Evolutionary conservation across 78 protist genomes (phyloP).

Genomic region (Planoprotostelium fungivorum): DNA sequence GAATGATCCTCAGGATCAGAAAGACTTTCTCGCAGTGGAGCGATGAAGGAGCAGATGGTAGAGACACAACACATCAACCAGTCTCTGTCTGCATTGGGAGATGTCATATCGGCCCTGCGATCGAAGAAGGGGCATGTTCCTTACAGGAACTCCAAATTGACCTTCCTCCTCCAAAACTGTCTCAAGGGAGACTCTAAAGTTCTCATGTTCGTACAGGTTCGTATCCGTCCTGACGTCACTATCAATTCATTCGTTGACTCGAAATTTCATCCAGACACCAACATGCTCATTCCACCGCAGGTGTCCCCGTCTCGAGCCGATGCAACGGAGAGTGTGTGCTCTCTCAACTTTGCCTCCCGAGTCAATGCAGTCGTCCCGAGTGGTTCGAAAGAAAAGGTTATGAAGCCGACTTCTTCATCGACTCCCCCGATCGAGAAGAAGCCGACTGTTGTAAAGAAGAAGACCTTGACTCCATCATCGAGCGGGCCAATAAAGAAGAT

Average conservation of each 20-base stretch:
- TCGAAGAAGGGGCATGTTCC: slow-evolving; percentile 53
- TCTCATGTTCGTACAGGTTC: slow-evolving; percentile 74
- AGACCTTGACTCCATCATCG: not conserved
- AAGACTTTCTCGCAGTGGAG: slow-evolving; percentile 56
- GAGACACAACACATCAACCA: slow-evolving; percentile 89
- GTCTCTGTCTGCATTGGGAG: slow-evolving; percentile 73
- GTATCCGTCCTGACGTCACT: too few species aligned
- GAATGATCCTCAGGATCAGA: slow-evolving; percentile 41
- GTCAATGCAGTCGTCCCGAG: not conserved
- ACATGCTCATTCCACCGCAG: not conserved
- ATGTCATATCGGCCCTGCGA: slow-evolving; percentile 81
- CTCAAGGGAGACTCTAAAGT: slow-evolving; percentile 79
- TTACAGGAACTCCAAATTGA: slow-evolving; percentile 45
- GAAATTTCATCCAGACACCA: not conserved
- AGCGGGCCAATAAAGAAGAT: too few species aligned
- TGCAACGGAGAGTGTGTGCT: slow-evolving; percentile 4
- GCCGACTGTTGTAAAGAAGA: not conserved
- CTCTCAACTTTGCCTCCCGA: slow-evolving; percentile 31
- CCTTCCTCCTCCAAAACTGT: slow-evolving; percentile 35
- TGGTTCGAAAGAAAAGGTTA: not conserved
- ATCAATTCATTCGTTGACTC: too few species aligned
- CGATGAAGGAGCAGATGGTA: slow-evolving; percentile 58
- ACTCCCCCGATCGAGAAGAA: not conserved
- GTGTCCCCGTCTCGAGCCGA: slow-evolving; percentile 7
- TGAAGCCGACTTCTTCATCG: too few species aligned